These are phyloP conservation scores for Amesomyces nigricolor DNA, from an alignment of 2,329 filamentous ascomycete species.

Conservation along the genomic window DNA sequence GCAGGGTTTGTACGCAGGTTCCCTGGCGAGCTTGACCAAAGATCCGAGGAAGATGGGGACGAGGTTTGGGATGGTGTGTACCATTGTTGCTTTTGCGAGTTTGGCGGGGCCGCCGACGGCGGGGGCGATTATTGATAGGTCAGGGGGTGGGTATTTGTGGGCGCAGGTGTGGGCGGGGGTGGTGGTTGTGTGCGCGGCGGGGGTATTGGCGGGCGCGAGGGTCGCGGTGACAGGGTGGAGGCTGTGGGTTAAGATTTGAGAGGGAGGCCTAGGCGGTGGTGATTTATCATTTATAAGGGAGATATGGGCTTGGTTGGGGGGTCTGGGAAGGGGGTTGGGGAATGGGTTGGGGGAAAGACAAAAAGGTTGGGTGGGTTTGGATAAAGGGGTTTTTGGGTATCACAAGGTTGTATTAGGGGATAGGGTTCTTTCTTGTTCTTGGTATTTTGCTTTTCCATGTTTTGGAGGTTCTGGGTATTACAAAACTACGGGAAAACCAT, in stretches of 20 bases:
- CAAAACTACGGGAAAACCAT: too few relatives aligned
- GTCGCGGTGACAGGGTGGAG: conserved; percentile 34
- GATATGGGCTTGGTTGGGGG: neutral
- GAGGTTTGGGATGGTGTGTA: conserved; percentile 43
- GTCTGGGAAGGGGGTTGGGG: neutral
- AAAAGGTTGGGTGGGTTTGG: neutral
- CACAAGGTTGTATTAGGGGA: too few relatives aligned
- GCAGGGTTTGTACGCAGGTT: conserved; percentile 38
- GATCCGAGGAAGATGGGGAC: conserved; percentile 42
- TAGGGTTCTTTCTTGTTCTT: too few relatives aligned
- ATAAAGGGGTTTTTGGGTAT: too few relatives aligned
- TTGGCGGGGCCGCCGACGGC: conserved; percentile 42
- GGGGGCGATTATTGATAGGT: conserved; percentile 40
- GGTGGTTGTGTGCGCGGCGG: conserved; percentile 34
- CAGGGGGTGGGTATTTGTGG: conserved; percentile 36
- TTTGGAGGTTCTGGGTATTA: too few relatives aligned
- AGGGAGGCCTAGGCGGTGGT: neutral
- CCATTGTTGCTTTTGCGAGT: conserved; percentile 37
- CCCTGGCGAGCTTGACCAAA: conserved; percentile 38
- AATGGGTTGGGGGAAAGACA: neutral
- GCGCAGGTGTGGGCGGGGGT: conserved; percentile 44
- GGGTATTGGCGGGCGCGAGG: conserved; percentile 32
- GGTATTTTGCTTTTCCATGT: too few relatives aligned
- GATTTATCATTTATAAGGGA: too few relatives aligned
- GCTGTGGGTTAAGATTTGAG: conserved; percentile 32